Conservation (phyloP, 768 basidiomycete species). For the Mycena galericulata region DNA sequence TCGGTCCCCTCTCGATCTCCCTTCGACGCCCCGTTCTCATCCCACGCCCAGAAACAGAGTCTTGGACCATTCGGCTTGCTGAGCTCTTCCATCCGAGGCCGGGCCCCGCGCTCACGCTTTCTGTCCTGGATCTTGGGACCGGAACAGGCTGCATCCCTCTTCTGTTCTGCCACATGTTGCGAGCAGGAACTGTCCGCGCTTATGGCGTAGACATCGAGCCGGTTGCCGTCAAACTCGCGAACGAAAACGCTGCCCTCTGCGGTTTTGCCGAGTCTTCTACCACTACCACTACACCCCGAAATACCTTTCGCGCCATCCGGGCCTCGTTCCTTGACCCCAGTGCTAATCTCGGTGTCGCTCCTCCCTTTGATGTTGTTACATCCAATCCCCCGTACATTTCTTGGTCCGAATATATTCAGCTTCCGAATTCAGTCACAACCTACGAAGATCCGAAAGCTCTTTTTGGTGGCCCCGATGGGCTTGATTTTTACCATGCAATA, state of each 20-base stretch:
- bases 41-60: constrained; percentile 94
- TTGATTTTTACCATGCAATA: constrained; percentile 81
- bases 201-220: constrained; percentile 77
- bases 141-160: constrained; percentile 94
- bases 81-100: constrained; percentile 56
- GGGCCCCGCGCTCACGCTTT: constrained; percentile 47
- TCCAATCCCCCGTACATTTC: constrained; percentile 93
- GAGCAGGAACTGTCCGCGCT: constrained; percentile 64
- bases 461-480: constrained; percentile 73
- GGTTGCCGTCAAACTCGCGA: constrained; percentile 65
- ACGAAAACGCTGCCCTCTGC: constrained; percentile 60
- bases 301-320: constrained; percentile 54
- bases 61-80: constrained; percentile 78
- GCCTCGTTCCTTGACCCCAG: constrained; percentile 58
- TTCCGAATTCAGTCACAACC: constrained; percentile 76
- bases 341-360: constrained; percentile 45
- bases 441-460: constrained; percentile 89
- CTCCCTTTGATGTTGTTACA: constrained; percentile 82
- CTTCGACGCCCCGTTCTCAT: constrained; percentile 87
- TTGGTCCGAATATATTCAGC: constrained; percentile 65
- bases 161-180: constrained; percentile 77
- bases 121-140: constrained; percentile 90
- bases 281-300: constrained; percentile 42
- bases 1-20: constrained; percentile 84
- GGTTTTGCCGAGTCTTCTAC: constrained; percentile 48